A percentile compares a stretch with the other conserved stretches of the same genome.
These are phyloP conservation scores for Fusarium liriodendri DNA, from an alignment of 2,329 filamentous ascomycete genomes.

Conservation along the genomic window DNA sequence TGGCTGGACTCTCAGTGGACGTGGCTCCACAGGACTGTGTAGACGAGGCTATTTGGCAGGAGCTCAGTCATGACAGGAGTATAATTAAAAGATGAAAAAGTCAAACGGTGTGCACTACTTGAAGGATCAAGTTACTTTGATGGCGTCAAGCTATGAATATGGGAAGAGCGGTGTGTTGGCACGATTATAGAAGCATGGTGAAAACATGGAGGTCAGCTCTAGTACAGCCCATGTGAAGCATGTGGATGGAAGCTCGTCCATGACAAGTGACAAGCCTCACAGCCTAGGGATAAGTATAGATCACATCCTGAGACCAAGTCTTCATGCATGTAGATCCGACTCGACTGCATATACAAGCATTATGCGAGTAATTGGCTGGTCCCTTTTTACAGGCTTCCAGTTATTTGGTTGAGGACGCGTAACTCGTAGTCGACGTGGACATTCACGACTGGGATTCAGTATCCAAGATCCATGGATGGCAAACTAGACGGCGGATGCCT, in stretches of 20 bases:
- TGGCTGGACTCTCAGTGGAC: conserved; percentile 15
- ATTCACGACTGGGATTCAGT: neutral
- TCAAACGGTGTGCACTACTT: neutral
- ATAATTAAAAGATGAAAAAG: neutral
- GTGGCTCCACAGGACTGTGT: conserved; percentile 5
- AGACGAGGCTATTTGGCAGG: neutral
- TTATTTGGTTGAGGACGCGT: neutral
- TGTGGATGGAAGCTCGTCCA: neutral
- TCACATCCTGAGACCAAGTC: neutral
- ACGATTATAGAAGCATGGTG: neutral
- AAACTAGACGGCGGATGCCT: neutral
- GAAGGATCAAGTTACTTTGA: neutral
- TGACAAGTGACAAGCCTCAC: neutral
- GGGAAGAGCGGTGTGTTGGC: neutral
- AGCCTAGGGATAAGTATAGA: neutral
- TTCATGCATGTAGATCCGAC: neutral
- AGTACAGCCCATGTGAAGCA: neutral
- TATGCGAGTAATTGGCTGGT: neutral
- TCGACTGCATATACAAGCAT: neutral
- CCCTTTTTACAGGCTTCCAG: neutral
- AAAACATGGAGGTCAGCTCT: neutral
- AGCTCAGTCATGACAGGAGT: neutral
- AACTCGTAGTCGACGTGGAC: neutral
- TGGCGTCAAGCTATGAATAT: neutral
- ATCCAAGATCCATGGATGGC: neutral